phyloP scores from a whole-genome alignment of 129 eudicot species.

The Centella asiatica region DNA sequence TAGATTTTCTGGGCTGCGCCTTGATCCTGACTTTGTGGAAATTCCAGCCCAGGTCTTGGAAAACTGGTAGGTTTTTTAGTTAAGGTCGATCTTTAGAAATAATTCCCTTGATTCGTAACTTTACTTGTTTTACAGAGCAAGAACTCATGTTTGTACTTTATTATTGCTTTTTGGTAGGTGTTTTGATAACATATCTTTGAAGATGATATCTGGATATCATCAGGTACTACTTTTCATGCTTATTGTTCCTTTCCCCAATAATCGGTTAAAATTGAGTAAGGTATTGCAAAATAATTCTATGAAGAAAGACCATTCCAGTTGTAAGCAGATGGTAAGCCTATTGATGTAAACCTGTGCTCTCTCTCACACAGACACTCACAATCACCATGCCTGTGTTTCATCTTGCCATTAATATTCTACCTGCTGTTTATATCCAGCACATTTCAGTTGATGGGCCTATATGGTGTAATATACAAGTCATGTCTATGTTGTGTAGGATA shows the following conservation, averaged over 20 bases:
- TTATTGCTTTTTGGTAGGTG: conserved; percentile 46
- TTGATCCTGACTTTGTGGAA: conserved; percentile 95
- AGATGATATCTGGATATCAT: conserved; percentile 85
- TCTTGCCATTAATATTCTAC: background rate
- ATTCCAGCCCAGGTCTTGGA: conserved; percentile 80
- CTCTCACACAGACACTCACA: background rate
- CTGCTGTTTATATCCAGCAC: background rate
- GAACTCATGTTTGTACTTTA: conserved; percentile 2
- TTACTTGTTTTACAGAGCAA: background rate
- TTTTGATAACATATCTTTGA: conserved; percentile 53
- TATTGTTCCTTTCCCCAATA: no score
- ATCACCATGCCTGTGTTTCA: no score
- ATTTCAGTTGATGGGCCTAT: background rate
- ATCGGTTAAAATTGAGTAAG: no score
- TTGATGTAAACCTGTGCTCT: background rate
- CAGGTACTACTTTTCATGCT: conserved; percentile 47
- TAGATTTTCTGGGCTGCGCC: conserved; percentile 80
- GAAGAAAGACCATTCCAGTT: background rate
- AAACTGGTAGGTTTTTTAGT: conserved; percentile 47
- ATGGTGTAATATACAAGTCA: background rate
- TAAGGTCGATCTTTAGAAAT: background rate
- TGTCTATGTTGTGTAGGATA: conserved; percentile 44
- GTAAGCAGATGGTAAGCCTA: background rate
- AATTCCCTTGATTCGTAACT: background rate
- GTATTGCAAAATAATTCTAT: no score